phyloP scores from a whole-genome alignment of 2,329 filamentous ascomycete species.

The Aspergillus tamarii region DNA sequence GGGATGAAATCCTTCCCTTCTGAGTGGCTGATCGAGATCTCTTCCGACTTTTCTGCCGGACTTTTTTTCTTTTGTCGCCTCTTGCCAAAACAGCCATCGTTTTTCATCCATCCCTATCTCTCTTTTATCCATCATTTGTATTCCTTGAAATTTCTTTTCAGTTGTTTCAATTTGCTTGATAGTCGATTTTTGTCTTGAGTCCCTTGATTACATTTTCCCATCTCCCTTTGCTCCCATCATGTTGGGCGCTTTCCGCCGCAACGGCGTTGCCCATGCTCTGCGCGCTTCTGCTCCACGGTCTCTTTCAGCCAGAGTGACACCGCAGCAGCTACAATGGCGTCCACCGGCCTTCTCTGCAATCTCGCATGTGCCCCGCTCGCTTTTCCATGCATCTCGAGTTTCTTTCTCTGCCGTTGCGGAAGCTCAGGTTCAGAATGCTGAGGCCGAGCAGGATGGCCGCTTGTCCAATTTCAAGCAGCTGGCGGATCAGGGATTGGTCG shows the following conservation, averaged over 20 bases:
- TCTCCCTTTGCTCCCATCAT: slow-evolving; percentile 29
- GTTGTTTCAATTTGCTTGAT: slow-evolving; percentile 10
- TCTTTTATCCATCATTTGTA: neutral
- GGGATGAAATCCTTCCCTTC: neutral
- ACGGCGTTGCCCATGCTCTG: slow-evolving; percentile 41
- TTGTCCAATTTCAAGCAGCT: slow-evolving; percentile 46
- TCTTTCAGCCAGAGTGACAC: slow-evolving; percentile 30
- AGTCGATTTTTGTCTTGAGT: slow-evolving; percentile 2
- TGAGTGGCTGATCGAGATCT: neutral
- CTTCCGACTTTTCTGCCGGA: slow-evolving; percentile 11
- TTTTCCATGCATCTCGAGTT: slow-evolving; percentile 35
- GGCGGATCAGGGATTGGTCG: slow-evolving; percentile 51
- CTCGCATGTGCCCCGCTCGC: slow-evolving; percentile 27
- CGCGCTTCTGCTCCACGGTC: slow-evolving; percentile 37
- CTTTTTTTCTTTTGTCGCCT: slow-evolving; percentile 24
- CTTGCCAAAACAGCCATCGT: neutral
- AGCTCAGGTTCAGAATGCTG: slow-evolving; percentile 26
- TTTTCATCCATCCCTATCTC: slow-evolving; percentile 1
- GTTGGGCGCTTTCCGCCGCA: slow-evolving; percentile 45
- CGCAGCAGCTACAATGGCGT: slow-evolving; percentile 34
- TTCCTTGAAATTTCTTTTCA: neutral
- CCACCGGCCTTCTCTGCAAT: slow-evolving; percentile 22
- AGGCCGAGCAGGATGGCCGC: slow-evolving; percentile 13
- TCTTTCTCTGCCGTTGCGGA: slow-evolving; percentile 30
- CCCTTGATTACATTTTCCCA: neutral